Evolutionary conservation across 192 early-diverging fungal genomes (phyloP).

Genomic region (Coemansia sp.): DNA sequence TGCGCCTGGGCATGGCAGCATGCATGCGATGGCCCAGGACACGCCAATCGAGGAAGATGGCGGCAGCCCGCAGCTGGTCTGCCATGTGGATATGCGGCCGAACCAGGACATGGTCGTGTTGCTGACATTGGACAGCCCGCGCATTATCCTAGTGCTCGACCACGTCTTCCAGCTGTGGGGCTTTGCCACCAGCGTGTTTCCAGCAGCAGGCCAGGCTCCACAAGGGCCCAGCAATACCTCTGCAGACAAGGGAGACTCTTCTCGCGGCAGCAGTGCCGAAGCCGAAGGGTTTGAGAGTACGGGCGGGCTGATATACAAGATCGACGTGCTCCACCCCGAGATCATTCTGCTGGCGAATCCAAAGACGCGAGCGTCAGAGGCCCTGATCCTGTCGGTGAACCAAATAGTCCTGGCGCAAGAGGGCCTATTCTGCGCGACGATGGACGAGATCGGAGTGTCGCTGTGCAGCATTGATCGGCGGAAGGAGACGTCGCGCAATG

Average conservation of each 20-base stretch:
- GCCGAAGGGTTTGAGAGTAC: conserved; percentile 4
- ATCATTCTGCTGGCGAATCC: conserved; percentile 82
- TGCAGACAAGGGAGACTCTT: neutral
- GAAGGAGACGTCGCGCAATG: conserved; percentile 68
- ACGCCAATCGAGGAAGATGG: conserved; percentile 32
- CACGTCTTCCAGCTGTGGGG: conserved; percentile 71
- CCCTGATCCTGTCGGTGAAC: conserved; percentile 78
- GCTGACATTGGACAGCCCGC: conserved; percentile 75
- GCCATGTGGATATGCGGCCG: conserved; percentile 46
- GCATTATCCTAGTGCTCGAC: conserved; percentile 80
- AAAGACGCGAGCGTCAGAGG: conserved; percentile 64
- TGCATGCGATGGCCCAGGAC: conserved; percentile 44
- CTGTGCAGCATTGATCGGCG: conserved; percentile 85
- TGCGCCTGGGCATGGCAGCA: conserved; percentile 13
- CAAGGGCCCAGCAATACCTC: neutral
- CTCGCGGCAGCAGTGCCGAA: neutral
- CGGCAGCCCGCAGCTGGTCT: conserved; percentile 39
- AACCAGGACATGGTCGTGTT: conserved; percentile 53
- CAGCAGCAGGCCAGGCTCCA: conserved; percentile 2
- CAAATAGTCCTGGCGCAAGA: conserved; percentile 77
- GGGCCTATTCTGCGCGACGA: conserved; percentile 62
- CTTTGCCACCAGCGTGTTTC: conserved; percentile 69
- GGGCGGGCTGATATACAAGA: conserved; percentile 59
- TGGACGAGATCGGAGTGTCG: conserved; percentile 82
- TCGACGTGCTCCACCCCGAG: conserved; percentile 76